These are phyloP conservation scores for Heliosperma pusillum DNA, from an alignment of 148 eudicot species.

Conservation along the genomic window DNA sequence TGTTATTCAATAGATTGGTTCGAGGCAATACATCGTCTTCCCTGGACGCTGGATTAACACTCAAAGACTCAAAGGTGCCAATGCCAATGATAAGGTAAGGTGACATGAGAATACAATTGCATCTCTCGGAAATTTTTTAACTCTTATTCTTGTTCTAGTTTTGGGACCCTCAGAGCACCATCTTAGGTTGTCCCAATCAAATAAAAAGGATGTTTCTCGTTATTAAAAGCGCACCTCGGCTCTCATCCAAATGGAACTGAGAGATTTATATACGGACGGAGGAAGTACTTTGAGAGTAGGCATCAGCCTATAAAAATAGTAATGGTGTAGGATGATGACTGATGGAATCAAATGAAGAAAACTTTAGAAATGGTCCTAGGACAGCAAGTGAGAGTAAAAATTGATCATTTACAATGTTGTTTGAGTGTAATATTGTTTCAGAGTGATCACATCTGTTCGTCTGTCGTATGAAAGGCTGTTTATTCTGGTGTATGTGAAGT, in stretches of 20 bases:
- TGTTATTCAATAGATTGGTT: constrained; percentile 57
- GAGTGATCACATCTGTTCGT: background rate
- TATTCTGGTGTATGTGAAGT: too few species aligned
- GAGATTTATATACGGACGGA: too few species aligned
- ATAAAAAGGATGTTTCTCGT: background rate
- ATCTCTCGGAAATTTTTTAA: background rate
- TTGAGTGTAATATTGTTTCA: background rate
- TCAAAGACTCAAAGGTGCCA: constrained; percentile 85
- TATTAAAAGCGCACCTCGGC: background rate
- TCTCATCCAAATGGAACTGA: background rate
- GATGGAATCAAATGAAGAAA: too few species aligned
- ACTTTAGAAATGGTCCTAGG: too few species aligned
- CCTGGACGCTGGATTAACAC: constrained; percentile 79
- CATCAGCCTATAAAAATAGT: too few species aligned
- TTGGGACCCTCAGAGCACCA: background rate
- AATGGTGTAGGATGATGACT: too few species aligned
- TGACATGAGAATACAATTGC: background rate
- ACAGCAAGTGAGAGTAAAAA: too few species aligned
- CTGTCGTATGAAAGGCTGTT: background rate
- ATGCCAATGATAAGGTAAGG: constrained; percentile 78
- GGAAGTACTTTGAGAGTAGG: too few species aligned
- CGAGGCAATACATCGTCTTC: constrained; percentile 79
- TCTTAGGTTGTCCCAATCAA: background rate
- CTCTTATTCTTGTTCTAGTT: background rate
- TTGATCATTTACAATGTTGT: background rate